These are phyloP conservation scores for Blastobotrys peoriensis DNA, from an alignment of 805 yeast genomes.

Conservation along the genomic window DNA sequence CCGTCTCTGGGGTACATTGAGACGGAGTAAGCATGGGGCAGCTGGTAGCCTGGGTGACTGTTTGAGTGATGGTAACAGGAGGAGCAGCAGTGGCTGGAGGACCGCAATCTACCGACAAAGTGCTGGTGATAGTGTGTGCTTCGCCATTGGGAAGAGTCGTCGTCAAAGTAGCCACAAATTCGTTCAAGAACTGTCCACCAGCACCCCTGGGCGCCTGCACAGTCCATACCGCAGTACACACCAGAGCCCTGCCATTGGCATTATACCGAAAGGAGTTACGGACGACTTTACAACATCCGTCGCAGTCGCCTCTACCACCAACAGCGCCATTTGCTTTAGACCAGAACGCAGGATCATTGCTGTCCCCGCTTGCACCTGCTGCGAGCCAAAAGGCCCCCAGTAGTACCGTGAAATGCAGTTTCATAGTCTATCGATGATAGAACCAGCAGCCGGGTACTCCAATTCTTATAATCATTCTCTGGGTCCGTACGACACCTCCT, in stretches of 20 bases:
- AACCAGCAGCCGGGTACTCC: too few species aligned
- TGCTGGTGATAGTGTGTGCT: background rate
- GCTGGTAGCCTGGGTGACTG: constrained; percentile 3
- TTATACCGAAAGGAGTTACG: background rate
- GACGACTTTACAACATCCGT: background rate
- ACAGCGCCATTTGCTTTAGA: background rate
- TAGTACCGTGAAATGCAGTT: background rate
- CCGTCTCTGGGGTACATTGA: constrained; percentile 12
- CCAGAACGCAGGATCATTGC: background rate
- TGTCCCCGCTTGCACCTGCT: background rate
- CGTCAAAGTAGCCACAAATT: background rate
- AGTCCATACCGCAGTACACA: background rate
- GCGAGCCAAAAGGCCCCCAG: background rate
- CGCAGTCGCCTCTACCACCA: background rate
- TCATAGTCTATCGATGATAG: too few species aligned
- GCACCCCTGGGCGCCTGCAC: background rate
- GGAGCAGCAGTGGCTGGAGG: constrained; percentile 16
- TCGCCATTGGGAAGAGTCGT: background rate
- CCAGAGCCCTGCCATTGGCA: background rate
- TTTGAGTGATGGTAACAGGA: constrained; percentile 4
- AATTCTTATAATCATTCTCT: too few species aligned
- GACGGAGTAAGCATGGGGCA: constrained; percentile 10
- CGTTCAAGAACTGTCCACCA: background rate
- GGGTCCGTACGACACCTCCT: too few species aligned
- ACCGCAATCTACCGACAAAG: background rate